Base-by-base conservation (phyloP, 805 yeast genomes). In the Saccharomycopsis sp. region DNA sequence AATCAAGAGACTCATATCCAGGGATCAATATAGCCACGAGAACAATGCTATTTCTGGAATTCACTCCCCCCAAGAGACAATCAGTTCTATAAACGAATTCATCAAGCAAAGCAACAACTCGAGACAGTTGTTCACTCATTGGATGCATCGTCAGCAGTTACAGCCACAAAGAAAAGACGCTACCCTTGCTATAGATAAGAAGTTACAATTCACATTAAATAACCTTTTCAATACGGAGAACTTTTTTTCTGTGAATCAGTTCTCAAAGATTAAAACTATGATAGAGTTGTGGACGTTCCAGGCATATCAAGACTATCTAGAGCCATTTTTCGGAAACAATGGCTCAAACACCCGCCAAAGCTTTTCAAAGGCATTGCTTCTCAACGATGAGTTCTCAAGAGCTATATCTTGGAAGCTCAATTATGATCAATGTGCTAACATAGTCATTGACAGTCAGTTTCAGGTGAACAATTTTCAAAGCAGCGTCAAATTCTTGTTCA, bases 401-500 rank as follows among this genome's bases (percentile, higher is more conserved):
- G 21, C 48, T 16, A 44, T 44, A n/a, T 44, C 48, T 16, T 44
- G 48, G 48, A 44, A 44, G 21, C 48, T 44, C 16, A 44, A 44
- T 12, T 44, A 44, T 12, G 48, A 44, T 12, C 48, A 44, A 44
- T 44, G 21, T 12, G 48, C 48, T 44, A 44, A 44, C 16, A 18
- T 44, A 4, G 16, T 44, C 16, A 44, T 44, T 12, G 48, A 44
- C 21, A 44, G 48, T 18, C 48, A 44, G 21, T 44, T 44, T 44
- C 48, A 44, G 48, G 18, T 44, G 21, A 44, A 18, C 21, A 44
- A 44, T 44, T 12, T 44, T 12, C 48, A 44, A 12, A 18, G 21
- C 21, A 44, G 12, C 7, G 21, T 44, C 12, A 44, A 44, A 20
- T 44, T 44, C 21, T 44, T 44, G 48, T 44, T 44, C 48, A 44